Conservation (phyloP, 106 monocot species). For the Allium sativum region DNA sequence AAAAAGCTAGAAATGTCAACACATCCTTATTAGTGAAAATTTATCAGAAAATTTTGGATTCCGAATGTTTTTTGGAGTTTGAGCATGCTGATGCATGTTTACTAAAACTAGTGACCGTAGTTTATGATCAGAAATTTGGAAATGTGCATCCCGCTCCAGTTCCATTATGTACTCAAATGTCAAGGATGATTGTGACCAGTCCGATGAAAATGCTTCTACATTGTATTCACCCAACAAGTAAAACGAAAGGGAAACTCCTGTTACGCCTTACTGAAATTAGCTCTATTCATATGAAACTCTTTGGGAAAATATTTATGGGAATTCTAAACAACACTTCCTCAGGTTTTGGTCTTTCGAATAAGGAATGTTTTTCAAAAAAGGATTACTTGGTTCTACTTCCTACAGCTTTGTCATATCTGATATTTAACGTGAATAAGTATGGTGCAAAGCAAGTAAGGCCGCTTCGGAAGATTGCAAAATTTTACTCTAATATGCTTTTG, state of each 20-base stretch:
- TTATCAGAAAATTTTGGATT: constrained; percentile 49
- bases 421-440: constrained; percentile 10
- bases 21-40: constrained; percentile 26
- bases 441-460: constrained; percentile 14
- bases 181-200: constrained; percentile 38
- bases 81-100: constrained; percentile 55
- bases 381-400: constrained; percentile 65
- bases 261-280: constrained; percentile 53
- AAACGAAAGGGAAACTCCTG: constrained; percentile 49
- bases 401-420: constrained; percentile 54
- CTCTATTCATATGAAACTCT: constrained; percentile 47
- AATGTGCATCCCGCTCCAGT: constrained; percentile 16
- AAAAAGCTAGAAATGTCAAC: constrained; percentile 14
- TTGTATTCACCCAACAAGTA: constrained; percentile 48
- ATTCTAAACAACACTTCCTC: constrained; percentile 28
- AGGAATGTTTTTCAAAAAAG: constrained; percentile 24
- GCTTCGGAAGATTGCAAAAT: constrained; percentile 20
- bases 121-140: constrained; percentile 22
- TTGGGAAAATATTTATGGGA: constrained; percentile 47
- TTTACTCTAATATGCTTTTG: constrained; percentile 59
- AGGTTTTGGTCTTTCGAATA: constrained; percentile 15
- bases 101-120: constrained; percentile 32
- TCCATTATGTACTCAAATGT: constrained; percentile 36
- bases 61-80: constrained; percentile 21
- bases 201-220: constrained; percentile 45